These are phyloP conservation scores for Aethionema arabicum DNA, from an alignment of 345 rosid species.

Conservation along the genomic window DNA sequence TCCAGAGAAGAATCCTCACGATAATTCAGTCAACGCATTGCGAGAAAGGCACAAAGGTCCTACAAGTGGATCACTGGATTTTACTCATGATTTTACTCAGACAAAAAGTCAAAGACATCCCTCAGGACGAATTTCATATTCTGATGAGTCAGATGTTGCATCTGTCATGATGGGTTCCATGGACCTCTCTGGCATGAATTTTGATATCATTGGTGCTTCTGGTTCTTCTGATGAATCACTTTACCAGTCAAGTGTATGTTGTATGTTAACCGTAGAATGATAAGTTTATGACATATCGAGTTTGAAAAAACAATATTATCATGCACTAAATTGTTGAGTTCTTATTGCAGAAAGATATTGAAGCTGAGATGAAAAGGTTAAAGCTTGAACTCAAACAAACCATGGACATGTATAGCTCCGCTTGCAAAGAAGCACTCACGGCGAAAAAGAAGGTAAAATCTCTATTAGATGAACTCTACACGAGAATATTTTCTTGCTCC, in stretches of 20 bases:
- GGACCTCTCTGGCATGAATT: conserved; percentile 40
- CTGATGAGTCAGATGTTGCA: conserved; percentile 40
- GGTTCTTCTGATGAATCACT: conserved; percentile 38
- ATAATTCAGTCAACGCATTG: conserved; percentile 29
- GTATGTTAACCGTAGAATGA: conserved; percentile 37
- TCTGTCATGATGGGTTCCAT: conserved; percentile 37
- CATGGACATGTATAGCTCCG: conserved; percentile 83
- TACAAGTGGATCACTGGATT: conserved; percentile 42
- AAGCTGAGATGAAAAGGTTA: conserved; percentile 85
- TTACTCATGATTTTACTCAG: conserved; percentile 33
- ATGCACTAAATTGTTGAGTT: conserved; percentile 15
- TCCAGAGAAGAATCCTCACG: conserved; percentile 40
- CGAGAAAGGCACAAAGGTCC: conserved; percentile 38
- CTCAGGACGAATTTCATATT: conserved; percentile 28
- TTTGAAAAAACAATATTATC: conserved; percentile 2
- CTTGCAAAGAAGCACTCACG: conserved; percentile 84
- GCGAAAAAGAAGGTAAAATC: conserved; percentile 64
- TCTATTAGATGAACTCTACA: conserved; percentile 44
- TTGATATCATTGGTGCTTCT: conserved; percentile 31
- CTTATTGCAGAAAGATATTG: conserved; percentile 56
- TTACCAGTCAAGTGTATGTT: conserved; percentile 43
- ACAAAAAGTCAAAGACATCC: conserved; percentile 35
- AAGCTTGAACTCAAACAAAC: conserved; percentile 90
- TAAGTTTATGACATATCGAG: background rate
- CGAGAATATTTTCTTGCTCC: conserved; percentile 16